Conservation (phyloP, 768 basidiomycete species). For the Russula dissimulans region DNA sequence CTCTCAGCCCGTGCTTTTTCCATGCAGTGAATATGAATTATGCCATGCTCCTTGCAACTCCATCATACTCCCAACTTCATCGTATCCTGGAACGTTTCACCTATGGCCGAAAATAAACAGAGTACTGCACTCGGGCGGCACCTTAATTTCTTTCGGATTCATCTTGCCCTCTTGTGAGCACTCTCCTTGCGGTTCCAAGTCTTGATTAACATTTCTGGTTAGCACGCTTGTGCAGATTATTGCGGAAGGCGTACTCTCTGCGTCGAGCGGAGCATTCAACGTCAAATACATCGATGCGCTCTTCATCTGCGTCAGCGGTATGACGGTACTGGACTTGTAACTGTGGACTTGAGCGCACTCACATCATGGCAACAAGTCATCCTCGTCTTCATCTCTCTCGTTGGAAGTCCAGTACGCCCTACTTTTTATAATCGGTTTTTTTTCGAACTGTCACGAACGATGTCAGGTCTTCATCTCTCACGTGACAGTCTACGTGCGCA, state of each 20-base stretch:
- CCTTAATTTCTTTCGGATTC: conserved; percentile 30
- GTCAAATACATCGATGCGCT: conserved; percentile 31
- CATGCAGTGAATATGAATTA: no score
- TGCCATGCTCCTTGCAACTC: no score
- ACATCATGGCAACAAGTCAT: conserved; percentile 26
- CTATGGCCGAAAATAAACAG: neutral
- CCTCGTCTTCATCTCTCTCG: conserved; percentile 22
- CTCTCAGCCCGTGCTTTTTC: no score
- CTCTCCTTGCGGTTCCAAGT: neutral
- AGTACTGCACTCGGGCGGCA: neutral
- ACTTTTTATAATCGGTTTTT: neutral
- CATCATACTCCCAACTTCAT: neutral
- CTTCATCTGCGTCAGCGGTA: conserved; percentile 31
- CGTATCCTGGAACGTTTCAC: neutral
- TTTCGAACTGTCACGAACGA: neutral
- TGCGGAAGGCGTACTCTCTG: conserved; percentile 37
- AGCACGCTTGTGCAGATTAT: conserved; percentile 32
- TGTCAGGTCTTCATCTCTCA: conserved; percentile 31
- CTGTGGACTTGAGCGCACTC: conserved; percentile 24
- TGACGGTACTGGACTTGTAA: conserved; percentile 28
- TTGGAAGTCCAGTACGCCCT: conserved; percentile 22
- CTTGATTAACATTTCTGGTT: neutral
- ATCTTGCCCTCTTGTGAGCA: conserved; percentile 25
- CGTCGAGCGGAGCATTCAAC: conserved; percentile 30
- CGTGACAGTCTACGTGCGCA: conserved; percentile 32